Base-by-base conservation (phyloP, 352 stramenopile genomes). In the Globisporangium cylindrosporum region DNA sequence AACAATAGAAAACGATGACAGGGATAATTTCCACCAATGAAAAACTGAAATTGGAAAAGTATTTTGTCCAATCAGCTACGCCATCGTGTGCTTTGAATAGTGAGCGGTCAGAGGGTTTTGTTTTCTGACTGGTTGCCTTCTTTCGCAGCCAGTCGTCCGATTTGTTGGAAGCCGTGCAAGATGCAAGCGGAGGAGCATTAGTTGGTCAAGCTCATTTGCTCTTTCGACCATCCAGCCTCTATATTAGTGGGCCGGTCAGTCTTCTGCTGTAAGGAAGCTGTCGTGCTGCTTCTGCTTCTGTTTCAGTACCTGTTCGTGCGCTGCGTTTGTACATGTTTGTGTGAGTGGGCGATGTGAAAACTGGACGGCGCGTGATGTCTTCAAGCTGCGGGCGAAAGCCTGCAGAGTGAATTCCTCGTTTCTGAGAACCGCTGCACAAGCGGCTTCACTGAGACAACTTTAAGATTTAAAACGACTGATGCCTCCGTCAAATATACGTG, bases 401-500 rank as follows among this genome's bases (percentile, higher is more conserved):
- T 63, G 60, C 80, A 90, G 81, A 94, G 86, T 94, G 86, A 94
- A 94, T 94, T 94, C 86, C 86, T 94, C 86, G 86, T 92, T 94
- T 92, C 86, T 94, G 86, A 94, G 75, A 79, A 88, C 78, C 86
- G 84, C 86, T 94, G 86, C 72, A 86, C 75, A 93, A 93, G 86
- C 76, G 84, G 77, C 78, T 84, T 92, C 84, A 81, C 77, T 94
- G 86, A 92, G 86, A 92, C 86, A 77, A 94, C 90, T 78, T 64
- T 79, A 87, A 84, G 81, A 84, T 89, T 82, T 81, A 80, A 81
- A 76, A 67, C 55, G 78, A 90, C 86, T 93, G 85, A 93, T 91
- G 85, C 81, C 78, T 76, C 78, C 70, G 3, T 27, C 49, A 59
- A 36, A 29, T 8, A 32, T 57, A 60, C 34, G 59, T 73, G 57